These are phyloP conservation scores for Furculomyces boomerangus DNA, from an alignment of 371 early-diverging fungal species.

Conservation along the genomic window DNA sequence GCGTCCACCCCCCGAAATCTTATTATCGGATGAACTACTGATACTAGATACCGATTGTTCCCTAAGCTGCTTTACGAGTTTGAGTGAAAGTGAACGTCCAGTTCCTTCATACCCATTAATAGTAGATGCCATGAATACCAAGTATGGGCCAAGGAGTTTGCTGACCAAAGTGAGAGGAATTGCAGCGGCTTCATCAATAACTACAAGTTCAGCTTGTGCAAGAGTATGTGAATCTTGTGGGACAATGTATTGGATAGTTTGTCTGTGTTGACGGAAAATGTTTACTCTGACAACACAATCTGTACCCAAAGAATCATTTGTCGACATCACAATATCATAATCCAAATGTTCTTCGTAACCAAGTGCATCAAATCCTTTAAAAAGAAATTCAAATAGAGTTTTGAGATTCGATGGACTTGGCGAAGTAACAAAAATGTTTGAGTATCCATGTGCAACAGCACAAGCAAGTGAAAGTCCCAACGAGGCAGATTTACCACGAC, in stretches of 20 bases:
- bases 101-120: conserved; percentile 99
- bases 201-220: conserved; percentile 90
- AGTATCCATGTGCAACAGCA: conserved; percentile 95
- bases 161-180: conserved; percentile 90
- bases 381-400: conserved; percentile 93
- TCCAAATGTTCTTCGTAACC: conserved; percentile 96
- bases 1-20: conserved; percentile 38
- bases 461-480: conserved; percentile 93
- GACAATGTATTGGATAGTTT: conserved; percentile 94
- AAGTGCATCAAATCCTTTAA: conserved; percentile 91
- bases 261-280: conserved; percentile 91
- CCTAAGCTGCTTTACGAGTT: conserved; percentile 82
- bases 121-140: conserved; percentile 98
- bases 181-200: conserved; percentile 99
- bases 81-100: conserved; percentile 90
- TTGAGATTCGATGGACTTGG: conserved; percentile 97
- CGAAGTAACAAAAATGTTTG: conserved; percentile 94
- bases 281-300: conserved; percentile 76
- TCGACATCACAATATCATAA: conserved; percentile 91
- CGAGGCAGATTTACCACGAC: conserved; percentile 98
- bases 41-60: conserved; percentile 54
- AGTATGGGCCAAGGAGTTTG: conserved; percentile 80
- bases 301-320: conserved; percentile 50
- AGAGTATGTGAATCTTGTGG: conserved; percentile 84
- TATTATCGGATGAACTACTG: conserved; percentile 7